Evolutionary conservation across 2,329 filamentous ascomycete genomes (phyloP).

Genomic region (Diaporthe aspalathi): DNA sequence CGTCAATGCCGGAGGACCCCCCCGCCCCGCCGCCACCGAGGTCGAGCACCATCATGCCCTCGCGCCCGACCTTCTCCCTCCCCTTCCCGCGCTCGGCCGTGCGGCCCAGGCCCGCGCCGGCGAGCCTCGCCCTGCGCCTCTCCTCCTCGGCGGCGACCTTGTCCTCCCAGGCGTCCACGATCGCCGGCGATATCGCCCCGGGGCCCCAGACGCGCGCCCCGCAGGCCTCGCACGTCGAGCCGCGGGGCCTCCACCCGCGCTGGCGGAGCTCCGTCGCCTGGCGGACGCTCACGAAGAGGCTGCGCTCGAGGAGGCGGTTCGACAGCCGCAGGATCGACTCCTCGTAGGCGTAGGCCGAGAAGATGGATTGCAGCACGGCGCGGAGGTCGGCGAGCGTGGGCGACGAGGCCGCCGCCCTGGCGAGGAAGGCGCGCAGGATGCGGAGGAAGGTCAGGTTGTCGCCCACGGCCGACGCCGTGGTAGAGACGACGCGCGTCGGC

Average conservation of each 20-base stretch:
- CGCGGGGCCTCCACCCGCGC: constrained; percentile 87
- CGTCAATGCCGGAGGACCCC: constrained; percentile 41
- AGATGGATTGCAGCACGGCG: constrained; percentile 86
- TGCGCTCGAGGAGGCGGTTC: constrained; percentile 87
- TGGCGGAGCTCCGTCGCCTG: constrained; percentile 80
- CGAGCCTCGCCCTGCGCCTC: constrained; percentile 58
- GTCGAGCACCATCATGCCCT: constrained; percentile 42
- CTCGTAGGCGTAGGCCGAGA: constrained; percentile 95
- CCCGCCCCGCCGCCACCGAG: neutral
- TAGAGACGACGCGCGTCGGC: constrained; percentile 48
- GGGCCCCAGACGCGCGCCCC: constrained; percentile 88
- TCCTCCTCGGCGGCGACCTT: constrained; percentile 61
- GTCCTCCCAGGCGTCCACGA: constrained; percentile 86
- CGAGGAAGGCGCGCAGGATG: constrained; percentile 88
- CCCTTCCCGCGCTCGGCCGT: constrained; percentile 38
- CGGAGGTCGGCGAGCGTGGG: constrained; percentile 90
- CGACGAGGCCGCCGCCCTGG: constrained; percentile 81
- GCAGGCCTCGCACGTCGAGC: constrained; percentile 90
- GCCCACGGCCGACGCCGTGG: constrained; percentile 47
- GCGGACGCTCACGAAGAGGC: constrained; percentile 85
- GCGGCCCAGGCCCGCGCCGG: constrained; percentile 42
- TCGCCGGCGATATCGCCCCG: constrained; percentile 74
- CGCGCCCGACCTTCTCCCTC: constrained; percentile 44
- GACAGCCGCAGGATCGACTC: constrained; percentile 88
- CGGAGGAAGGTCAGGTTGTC: constrained; percentile 83